Percentiles rank a stretch among this genome's conserved stretches.
Conservation (phyloP, 768 basidiomycete species). For the Crepidotus variabilis region DNA sequence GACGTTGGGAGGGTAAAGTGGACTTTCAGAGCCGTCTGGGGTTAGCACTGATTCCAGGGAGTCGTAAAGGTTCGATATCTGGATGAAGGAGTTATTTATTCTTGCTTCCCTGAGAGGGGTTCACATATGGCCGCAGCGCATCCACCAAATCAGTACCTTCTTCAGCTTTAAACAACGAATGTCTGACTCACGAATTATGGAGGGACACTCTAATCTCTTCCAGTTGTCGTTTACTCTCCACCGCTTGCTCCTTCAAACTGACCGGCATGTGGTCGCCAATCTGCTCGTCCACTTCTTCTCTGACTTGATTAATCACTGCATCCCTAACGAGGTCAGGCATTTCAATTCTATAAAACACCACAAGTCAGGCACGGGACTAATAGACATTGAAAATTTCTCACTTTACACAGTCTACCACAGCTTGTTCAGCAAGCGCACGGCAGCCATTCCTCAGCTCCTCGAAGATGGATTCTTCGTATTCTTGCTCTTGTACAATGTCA, state of each 20-base stretch:
- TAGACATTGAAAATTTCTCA: not conserved
- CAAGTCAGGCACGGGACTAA: not conserved
- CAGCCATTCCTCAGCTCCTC: slow-evolving; percentile 14
- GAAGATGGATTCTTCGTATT: slow-evolving; percentile 3
- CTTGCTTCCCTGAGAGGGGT: slow-evolving; percentile 39
- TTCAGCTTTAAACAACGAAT: not conserved
- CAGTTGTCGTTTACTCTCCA: slow-evolving; percentile 40
- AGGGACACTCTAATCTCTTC: slow-evolving; percentile 40
- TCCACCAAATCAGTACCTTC: not conserved
- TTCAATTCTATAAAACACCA: slow-evolving; percentile 20
- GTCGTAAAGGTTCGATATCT: slow-evolving; percentile 37
- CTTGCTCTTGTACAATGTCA: slow-evolving; percentile 17
- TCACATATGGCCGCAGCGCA: too few relatives aligned
- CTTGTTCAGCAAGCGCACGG: slow-evolving; percentile 11
- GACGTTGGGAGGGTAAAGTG: slow-evolving; percentile 46
- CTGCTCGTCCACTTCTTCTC: slow-evolving; percentile 43
- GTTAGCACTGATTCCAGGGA: slow-evolving; percentile 43
- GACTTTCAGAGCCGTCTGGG: slow-evolving; percentile 43
- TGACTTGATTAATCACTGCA: slow-evolving; percentile 41
- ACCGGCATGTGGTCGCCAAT: slow-evolving; percentile 46
- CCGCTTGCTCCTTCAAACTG: slow-evolving; percentile 38
- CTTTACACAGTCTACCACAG: not conserved
- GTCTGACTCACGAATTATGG: slow-evolving; percentile 47
- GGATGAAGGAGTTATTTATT: slow-evolving; percentile 41
- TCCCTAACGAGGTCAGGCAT: slow-evolving; percentile 35